These are phyloP conservation scores for sunflower (Helianthus annuus) DNA, from an alignment of 129 eudicot species.

Conservation along the genomic window HanXRQr2.0-SUNRISE NC_035437.2:145187866-145188365, in stretches of 20 bases:
- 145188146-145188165: slow-evolving; percentile 12
- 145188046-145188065: not conserved
- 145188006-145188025: slow-evolving; percentile 46
- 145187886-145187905: slow-evolving; percentile 75
- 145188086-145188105: not conserved
- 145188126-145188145: not conserved
- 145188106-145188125: not conserved
- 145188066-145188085: not conserved
- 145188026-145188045: not conserved
- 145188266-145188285: too few species aligned
- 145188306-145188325: too few species aligned
- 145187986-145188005: slow-evolving; percentile 62
- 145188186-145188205: too few species aligned
- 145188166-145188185: not conserved
- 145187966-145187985: slow-evolving; percentile 85
- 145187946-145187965: slow-evolving; percentile 64
- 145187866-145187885: slow-evolving; percentile 62
- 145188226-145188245: too few species aligned
- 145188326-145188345: too few species aligned
- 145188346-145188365: too few species aligned
- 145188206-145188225: too few species aligned
- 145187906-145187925: slow-evolving; percentile 83
- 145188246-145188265: too few species aligned
- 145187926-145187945: slow-evolving; percentile 89
- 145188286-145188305: too few species aligned